Conservation (phyloP, 2,329 filamentous ascomycete species). For the Cytospora chrysosperma region DNA sequence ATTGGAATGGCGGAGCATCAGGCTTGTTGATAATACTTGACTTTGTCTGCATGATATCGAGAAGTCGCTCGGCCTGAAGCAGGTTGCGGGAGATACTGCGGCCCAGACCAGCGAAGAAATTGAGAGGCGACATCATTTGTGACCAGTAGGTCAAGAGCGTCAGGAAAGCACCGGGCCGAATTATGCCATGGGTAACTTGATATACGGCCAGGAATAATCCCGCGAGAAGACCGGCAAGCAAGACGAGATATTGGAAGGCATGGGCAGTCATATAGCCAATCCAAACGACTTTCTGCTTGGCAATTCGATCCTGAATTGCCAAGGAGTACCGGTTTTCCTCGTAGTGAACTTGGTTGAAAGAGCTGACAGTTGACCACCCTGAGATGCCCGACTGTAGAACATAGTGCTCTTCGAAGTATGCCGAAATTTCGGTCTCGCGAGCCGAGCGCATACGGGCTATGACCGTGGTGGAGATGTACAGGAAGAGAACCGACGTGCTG, state of each 20-base stretch:
- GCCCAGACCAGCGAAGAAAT: conserved; percentile 63
- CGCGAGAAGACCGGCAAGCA: conserved; percentile 69
- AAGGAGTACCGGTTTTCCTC: conserved; percentile 54
- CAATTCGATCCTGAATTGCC: conserved; percentile 45
- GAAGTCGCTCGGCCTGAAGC: conserved; percentile 56
- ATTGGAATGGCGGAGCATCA: conserved; percentile 48
- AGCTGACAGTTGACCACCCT: conserved; percentile 59
- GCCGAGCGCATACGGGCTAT: conserved; percentile 50
- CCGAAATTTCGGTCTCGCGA: conserved; percentile 51
- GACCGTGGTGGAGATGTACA: conserved; percentile 53
- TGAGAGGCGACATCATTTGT: conserved; percentile 68
- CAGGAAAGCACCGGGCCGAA: conserved; percentile 64
- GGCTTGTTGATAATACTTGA: conserved; percentile 55
- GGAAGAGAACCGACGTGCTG: conserved; percentile 56
- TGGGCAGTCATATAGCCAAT: conserved; percentile 51
- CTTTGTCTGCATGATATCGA: conserved; percentile 58
- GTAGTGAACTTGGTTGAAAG: conserved; percentile 59
- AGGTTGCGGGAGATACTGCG: conserved; percentile 56
- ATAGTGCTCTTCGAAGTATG: conserved; percentile 55
- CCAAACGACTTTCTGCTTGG: conserved; percentile 39
- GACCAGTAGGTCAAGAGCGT: conserved; percentile 73
- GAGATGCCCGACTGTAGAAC: conserved; percentile 55
- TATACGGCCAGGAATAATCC: conserved; percentile 60
- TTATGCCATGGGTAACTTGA: conserved; percentile 58
- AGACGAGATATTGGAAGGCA: conserved; percentile 59